Evolutionary conservation across 2,329 filamentous ascomycete genomes (phyloP).

Genomic region (Colletotrichum australisinense): DNA sequence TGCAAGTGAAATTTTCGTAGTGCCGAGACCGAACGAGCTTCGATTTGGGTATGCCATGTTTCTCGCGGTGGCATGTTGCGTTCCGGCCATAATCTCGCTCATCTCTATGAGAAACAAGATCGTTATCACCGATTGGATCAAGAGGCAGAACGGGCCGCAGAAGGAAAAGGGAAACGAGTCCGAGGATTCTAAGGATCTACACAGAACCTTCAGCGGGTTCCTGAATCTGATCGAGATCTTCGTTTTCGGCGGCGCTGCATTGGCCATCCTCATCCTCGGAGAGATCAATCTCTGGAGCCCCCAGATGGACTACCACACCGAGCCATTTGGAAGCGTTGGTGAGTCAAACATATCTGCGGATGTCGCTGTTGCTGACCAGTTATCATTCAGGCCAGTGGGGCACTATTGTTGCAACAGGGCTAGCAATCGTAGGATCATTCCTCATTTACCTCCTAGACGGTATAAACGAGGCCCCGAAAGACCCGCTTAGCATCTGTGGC

Average conservation of each 20-base stretch:
- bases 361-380: slow-evolving; percentile 37
- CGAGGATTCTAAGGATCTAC: slow-evolving; percentile 68
- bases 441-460: slow-evolving; percentile 61
- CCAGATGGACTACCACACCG: slow-evolving; percentile 68
- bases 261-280: slow-evolving; percentile 70
- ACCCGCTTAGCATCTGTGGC: slow-evolving; percentile 10
- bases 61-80: slow-evolving; percentile 72
- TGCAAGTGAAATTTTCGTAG: slow-evolving; percentile 71
- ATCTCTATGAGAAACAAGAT: slow-evolving; percentile 74
- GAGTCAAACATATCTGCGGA: neutral
- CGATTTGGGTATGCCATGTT: slow-evolving; percentile 70
- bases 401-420: slow-evolving; percentile 66
- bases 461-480: slow-evolving; percentile 38
- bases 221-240: slow-evolving; percentile 68
- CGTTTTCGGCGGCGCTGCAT: slow-evolving; percentile 67
- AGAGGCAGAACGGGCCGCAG: slow-evolving; percentile 40
- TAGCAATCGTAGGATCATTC: slow-evolving; percentile 69
- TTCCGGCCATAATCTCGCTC: slow-evolving; percentile 71
- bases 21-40: slow-evolving; percentile 66
- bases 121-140: slow-evolving; percentile 70
- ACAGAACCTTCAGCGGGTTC: slow-evolving; percentile 64
- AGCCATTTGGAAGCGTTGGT: slow-evolving; percentile 72
- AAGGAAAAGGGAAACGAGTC: slow-evolving; percentile 53
- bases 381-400: slow-evolving; percentile 65
- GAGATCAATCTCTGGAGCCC: slow-evolving; percentile 73